A percentile compares a stretch with the other conserved stretches of the same genome.
These are phyloP conservation scores for Termitomyces titanicus DNA, from an alignment of 768 basidiomycete genomes.

Conservation along the genomic window DNA sequence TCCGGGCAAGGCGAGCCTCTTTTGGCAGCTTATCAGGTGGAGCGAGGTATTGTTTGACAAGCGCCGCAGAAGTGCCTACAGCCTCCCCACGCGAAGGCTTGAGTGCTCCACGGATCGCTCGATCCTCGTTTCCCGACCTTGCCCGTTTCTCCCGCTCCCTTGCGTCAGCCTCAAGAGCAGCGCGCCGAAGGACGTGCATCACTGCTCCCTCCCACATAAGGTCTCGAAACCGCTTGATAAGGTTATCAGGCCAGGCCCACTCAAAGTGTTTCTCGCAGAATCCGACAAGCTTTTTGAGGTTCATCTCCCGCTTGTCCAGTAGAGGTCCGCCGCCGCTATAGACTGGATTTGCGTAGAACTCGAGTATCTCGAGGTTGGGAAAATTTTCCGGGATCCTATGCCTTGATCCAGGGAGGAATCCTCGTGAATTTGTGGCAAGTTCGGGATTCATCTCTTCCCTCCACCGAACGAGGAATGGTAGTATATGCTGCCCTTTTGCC, in stretches of 20 bases:
- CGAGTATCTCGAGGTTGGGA: constrained; percentile 51
- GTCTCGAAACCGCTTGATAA: neutral
- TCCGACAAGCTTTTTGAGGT: constrained; percentile 49
- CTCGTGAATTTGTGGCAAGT: constrained; percentile 45
- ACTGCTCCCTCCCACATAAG: constrained; percentile 18
- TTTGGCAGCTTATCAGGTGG: neutral
- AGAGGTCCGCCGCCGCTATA: constrained; percentile 18
- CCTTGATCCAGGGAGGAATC: constrained; percentile 33
- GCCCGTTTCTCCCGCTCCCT: constrained; percentile 21
- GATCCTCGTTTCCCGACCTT: constrained; percentile 12
- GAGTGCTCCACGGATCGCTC: neutral
- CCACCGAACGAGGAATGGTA: constrained; percentile 48
- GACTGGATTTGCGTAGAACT: constrained; percentile 45
- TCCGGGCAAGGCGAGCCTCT: too few relatives aligned
- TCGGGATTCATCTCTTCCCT: constrained; percentile 41
- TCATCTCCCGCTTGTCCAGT: constrained; percentile 37
- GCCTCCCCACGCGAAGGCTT: neutral
- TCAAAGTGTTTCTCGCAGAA: constrained; percentile 67
- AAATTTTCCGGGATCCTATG: constrained; percentile 43
- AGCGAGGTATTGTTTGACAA: neutral
- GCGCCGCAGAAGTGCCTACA: neutral
- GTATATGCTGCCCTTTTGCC: constrained; percentile 33
- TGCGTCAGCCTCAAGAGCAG: constrained; percentile 39
- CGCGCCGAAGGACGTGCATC: constrained; percentile 52
- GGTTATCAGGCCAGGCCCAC: constrained; percentile 45